Base-by-base conservation (phyloP, 202 grass and related monocot genomes). In the Panicum virgatum region DNA sequence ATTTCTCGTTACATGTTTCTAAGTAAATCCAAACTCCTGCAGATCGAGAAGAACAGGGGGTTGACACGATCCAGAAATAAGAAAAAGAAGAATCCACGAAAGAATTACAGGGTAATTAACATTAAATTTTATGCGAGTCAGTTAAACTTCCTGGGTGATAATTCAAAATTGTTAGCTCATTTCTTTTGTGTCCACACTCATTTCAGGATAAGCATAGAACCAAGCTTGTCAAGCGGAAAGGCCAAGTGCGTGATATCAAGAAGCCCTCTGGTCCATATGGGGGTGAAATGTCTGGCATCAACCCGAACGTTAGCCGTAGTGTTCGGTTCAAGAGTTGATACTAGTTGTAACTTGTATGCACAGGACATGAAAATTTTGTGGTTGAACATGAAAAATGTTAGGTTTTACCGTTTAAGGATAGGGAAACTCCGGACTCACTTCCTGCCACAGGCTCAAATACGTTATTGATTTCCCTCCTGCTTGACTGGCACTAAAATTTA, bases 31-130 rank as follows among this genome's bases (percentile, higher is more conserved):
- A 39, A 86, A 62, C 58, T 20, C 14, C 75, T 76, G 66, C 92
- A 98, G 96, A 98, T 98, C 18, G 90, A 93, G 77, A 98, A 98
- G 77, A 98, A 98, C 82, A 80, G 87, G 36, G 96, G 96, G 0
- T 79, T 98, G 47, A 98, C 96, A 50, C 92, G 96, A 25, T 68
- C 86, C 22, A 88, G 96, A 78, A 98, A 98, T 64, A 98, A 92
- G 85, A 78, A 86, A 20, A 73, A 80, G 43, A 98, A 93, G 83
- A 98, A 93, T 82, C 96, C 96, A 5, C 85, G 96, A 48, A 98
- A 93, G 89, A 98, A 98, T 79, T 98, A 98, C 90, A 98, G 88
- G 90, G 92, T 97, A 91, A 87, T 37, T 80, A 13, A 27, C 32
- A 45, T 61, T 23, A 13, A 20, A 34, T 27, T 15, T 5, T 25